Evolutionary conservation across 805 yeast genomes (phyloP).

Genomic region (Wickerhamiella lipophila): DNA sequence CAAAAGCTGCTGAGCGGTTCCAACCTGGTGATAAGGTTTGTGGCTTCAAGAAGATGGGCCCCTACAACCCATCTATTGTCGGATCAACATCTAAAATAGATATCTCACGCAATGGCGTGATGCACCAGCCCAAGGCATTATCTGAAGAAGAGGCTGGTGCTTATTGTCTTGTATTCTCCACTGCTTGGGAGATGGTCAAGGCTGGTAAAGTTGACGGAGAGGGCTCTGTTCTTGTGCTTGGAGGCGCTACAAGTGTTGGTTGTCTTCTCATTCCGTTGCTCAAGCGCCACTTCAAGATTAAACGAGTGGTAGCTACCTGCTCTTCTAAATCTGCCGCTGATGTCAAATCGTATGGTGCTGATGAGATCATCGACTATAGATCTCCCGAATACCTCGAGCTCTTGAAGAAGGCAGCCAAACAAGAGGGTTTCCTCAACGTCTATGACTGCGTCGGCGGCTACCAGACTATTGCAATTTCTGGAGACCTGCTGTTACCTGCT

Average conservation of each 20-base stretch:
- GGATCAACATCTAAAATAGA: background rate
- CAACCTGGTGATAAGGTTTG: constrained; percentile 51
- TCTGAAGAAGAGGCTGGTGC: constrained; percentile 49
- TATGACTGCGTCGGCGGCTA: constrained; percentile 54
- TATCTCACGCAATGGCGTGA: constrained; percentile 32
- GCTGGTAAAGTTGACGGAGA: constrained; percentile 31
- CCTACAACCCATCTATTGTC: background rate
- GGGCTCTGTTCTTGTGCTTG: constrained; percentile 47
- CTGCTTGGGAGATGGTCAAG: constrained; percentile 40
- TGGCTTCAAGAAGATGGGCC: constrained; percentile 30
- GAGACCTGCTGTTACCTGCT: constrained; percentile 35
- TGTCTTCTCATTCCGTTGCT: constrained; percentile 43
- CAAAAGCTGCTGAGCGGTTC: constrained; percentile 29
- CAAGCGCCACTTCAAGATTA: constrained; percentile 36
- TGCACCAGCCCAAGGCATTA: constrained; percentile 38
- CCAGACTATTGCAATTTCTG: constrained; percentile 35
- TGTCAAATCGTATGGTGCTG: constrained; percentile 43
- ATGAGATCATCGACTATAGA: constrained; percentile 30
- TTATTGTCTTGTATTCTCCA: constrained; percentile 49
- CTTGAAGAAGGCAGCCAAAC: background rate
- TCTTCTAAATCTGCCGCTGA: constrained; percentile 37
- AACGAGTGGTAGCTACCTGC: constrained; percentile 44
- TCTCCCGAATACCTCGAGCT: background rate
- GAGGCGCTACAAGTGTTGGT: constrained; percentile 67
- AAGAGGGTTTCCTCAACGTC: constrained; percentile 40